Evolutionary conservation across 345 rosid species (phyloP), one percentile per base, ranked within the genome.

Genomic region (Lumnitzera racemosa): DNA sequence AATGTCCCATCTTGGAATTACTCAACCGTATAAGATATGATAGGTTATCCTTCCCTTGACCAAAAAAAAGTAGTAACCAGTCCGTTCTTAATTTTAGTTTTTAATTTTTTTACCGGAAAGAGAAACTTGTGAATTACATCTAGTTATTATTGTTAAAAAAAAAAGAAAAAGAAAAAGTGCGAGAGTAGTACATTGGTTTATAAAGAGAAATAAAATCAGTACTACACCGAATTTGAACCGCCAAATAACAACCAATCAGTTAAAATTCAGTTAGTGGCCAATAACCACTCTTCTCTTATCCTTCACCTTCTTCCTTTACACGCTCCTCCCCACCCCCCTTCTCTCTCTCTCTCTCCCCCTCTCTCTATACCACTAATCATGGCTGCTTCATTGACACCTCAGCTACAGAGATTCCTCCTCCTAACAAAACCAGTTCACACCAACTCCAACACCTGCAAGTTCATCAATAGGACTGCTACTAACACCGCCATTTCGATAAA

Each of bases 401-500:
- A 77, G 64, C 67, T 83, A 49, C 87, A 87, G 81, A 69, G 82
- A 51, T 85, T 79, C 69, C 68, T 27, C 43, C 43, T 79, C 67
- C 57, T 77, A 24, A 70, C 72, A 59, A 65, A 63, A 51, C 82
- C 73, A 57, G 72, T 47, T 25, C 62, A 13, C 72, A 36, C 43
- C 7, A 9, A 36, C 43, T 36, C 43, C 43, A 47, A 46, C 24
- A 43, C 46, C 61, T 16, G 63, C 61, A 78, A 61, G 27, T 64
- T 69, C 46, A 55, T 57, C 60, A 58, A 53, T 25, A 69, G 53
- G 55, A 62, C 65, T 36, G 58, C 65, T 61, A 20, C 36, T 47
- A 61, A 65, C 17, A 25, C 73, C 51, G 50, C 58, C 31, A 11
- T 75, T 1, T 13, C 49, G 2, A 12, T 59, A 2, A 75, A 71